Evolutionary conservation across 2,329 filamentous ascomycete species (phyloP).

Genomic region (Nothomitra cinnamomea): DNA sequence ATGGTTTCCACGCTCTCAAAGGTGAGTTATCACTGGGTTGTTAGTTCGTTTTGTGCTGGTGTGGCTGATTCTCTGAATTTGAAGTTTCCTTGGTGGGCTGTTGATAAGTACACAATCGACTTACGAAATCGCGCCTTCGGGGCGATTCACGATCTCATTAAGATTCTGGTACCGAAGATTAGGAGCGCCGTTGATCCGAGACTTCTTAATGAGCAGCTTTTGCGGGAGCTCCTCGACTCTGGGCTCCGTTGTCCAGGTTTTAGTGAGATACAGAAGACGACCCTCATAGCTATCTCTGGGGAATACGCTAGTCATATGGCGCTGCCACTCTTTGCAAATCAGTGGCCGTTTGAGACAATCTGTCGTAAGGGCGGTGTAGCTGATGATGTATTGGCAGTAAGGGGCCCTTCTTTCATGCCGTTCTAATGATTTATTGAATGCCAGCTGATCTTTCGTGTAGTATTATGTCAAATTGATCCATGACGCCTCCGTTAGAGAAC

Average conservation of each 20-base stretch:
- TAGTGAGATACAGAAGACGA: slow-evolving; percentile 4
- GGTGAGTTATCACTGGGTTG: slow-evolving; percentile 13
- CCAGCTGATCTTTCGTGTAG: not conserved
- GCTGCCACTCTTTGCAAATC: not conserved
- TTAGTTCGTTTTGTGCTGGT: too few relatives aligned
- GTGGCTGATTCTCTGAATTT: not conserved
- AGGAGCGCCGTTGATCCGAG: slow-evolving; percentile 25
- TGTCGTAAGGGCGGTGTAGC: slow-evolving; percentile 12
- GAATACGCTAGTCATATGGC: not conserved
- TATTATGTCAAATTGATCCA: not conserved
- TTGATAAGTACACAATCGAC: slow-evolving; percentile 37
- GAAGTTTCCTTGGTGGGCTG: slow-evolving; percentile 44
- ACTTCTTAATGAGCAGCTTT: slow-evolving; percentile 28
- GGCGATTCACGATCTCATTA: slow-evolving; percentile 32
- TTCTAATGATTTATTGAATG: not conserved
- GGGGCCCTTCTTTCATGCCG: not conserved
- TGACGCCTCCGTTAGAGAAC: not conserved
- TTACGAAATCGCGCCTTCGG: slow-evolving; percentile 38
- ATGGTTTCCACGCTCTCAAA: slow-evolving; percentile 41
- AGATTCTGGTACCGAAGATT: slow-evolving; percentile 28
- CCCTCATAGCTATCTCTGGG: not conserved
- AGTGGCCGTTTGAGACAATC: slow-evolving; percentile 11
- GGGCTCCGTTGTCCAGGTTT: slow-evolving; percentile 1
- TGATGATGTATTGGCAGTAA: slow-evolving; percentile 12
- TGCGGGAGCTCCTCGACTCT: slow-evolving; percentile 15